Conservation (phyloP, 179 eudicot genomes). For the Drosera spatulata region DNA sequence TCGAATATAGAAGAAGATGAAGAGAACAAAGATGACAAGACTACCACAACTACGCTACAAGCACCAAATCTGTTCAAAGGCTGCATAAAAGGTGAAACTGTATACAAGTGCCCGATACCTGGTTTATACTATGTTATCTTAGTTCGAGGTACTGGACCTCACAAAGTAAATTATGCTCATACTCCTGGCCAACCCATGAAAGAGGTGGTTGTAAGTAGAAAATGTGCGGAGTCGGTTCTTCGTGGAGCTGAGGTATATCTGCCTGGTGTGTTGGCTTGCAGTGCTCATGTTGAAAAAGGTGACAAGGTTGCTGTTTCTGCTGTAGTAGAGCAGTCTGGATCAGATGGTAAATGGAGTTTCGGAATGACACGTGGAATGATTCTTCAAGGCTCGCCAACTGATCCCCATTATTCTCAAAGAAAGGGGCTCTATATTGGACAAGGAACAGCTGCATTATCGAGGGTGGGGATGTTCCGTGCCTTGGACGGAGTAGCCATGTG, state of each 20-base stretch:
- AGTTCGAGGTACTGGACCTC: conserved; percentile 87
- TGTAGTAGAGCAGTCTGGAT: conserved; percentile 56
- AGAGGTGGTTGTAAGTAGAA: conserved; percentile 90
- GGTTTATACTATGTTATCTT: conserved; percentile 76
- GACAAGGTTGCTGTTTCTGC: conserved; percentile 91
- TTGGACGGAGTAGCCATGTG: conserved; percentile 64
- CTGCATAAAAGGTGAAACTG: conserved; percentile 8
- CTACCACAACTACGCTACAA: neutral
- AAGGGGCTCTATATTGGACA: conserved; percentile 80
- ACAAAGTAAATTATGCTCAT: conserved; percentile 38
- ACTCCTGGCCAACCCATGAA: conserved; percentile 42
- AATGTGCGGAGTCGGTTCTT: conserved; percentile 97
- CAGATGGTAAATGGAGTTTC: conserved; percentile 66
- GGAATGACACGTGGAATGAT: conserved; percentile 85
- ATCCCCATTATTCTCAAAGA: conserved; percentile 65
- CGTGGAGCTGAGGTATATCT: conserved; percentile 97
- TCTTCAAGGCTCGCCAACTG: conserved; percentile 61
- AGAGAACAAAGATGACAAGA: neutral
- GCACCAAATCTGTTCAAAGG: neutral
- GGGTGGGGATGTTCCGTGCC: conserved; percentile 82
- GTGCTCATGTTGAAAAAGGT: conserved; percentile 86
- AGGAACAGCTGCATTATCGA: conserved; percentile 74
- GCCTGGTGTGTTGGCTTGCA: conserved; percentile 93
- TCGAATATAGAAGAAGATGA: conserved; percentile 1
- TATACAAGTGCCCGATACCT: conserved; percentile 72